Conservation (phyloP, 345 rosid species). For the Salix purpurea region DNA sequence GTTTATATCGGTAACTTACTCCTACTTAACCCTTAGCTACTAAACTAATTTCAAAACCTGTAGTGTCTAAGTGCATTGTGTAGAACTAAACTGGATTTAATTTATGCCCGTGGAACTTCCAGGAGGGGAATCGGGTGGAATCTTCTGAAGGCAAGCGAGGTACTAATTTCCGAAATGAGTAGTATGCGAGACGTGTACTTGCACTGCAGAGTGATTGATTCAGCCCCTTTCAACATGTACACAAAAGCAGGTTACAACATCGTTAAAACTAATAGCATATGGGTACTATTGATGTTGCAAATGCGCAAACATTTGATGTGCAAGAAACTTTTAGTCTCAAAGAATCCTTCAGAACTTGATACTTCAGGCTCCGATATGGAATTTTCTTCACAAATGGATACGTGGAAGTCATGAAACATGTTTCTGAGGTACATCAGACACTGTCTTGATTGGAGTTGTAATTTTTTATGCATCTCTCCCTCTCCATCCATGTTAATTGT, state of each 20-base stretch:
- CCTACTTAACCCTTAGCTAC: not conserved
- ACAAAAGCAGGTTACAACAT: constrained; percentile 74
- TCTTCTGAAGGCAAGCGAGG: constrained; percentile 89
- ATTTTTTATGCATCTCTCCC: not conserved
- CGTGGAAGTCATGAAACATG: constrained; percentile 14
- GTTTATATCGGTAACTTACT: not conserved
- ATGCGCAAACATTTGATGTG: constrained; percentile 91
- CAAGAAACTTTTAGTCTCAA: constrained; percentile 53
- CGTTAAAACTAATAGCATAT: constrained; percentile 62
- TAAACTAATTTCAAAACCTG: not conserved
- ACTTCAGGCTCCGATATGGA: constrained; percentile 34
- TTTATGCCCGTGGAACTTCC: constrained; percentile 18
- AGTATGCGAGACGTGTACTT: constrained; percentile 60
- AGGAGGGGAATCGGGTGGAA: constrained; percentile 95
- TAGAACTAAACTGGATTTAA: not conserved
- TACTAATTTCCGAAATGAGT: constrained; percentile 60
- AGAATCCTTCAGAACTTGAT: constrained; percentile 22
- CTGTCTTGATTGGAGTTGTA: not conserved
- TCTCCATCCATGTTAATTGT: not conserved
- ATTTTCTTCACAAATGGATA: constrained; percentile 30
- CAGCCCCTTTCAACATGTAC: constrained; percentile 84
- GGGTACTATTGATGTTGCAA: constrained; percentile 69
- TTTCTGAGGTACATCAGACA: constrained; percentile 22
- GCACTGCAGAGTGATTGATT: constrained; percentile 90
- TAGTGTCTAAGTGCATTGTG: not conserved